Evolutionary conservation across 1,284 basidiomycete genomes (phyloP).

Genomic region (Papiliotrema laurentii): DNA sequence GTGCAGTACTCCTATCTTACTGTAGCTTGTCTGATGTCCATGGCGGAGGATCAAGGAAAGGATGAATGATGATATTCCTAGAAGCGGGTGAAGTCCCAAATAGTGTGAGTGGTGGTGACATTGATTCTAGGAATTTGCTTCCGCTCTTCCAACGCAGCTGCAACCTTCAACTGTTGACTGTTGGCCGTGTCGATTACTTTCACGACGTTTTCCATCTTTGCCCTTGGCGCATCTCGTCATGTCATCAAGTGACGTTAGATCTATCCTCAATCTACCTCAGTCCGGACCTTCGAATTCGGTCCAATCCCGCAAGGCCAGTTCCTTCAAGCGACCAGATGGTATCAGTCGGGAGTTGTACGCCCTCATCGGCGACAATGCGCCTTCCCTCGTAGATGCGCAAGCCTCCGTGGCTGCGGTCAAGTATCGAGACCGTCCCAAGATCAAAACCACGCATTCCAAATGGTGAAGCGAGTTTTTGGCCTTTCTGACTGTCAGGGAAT

Average conservation of each 20-base stretch:
- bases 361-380: conserved; percentile 86
- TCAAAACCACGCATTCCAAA: conserved; percentile 52
- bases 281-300: conserved; percentile 25
- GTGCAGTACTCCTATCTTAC: no score
- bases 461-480: conserved; percentile 51
- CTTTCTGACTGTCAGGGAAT: conserved; percentile 57
- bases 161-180: no score
- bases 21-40: conserved; percentile 53
- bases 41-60: conserved; percentile 16
- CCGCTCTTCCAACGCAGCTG: no score
- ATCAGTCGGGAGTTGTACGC: conserved; percentile 90
- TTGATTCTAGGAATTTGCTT: no score
- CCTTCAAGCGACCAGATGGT: conserved; percentile 66
- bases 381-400: conserved; percentile 58
- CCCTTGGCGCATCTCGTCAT: no score
- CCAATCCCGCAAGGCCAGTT: conserved; percentile 39
- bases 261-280: conserved; percentile 62
- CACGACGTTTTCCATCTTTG: no score
- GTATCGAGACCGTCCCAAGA: conserved; percentile 72
- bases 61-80: neutral
- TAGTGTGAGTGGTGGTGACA: neutral
- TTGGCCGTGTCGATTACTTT: no score
- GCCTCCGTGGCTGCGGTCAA: conserved; percentile 54
- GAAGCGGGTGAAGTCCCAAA: neutral
- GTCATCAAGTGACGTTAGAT: conserved; percentile 70